Percentiles rank a stretch among this genome's conserved stretches.
These are phyloP conservation scores for Rehmannia glutinosa DNA, from an alignment of 257 asterid species.

Conservation along the genomic window DNA sequence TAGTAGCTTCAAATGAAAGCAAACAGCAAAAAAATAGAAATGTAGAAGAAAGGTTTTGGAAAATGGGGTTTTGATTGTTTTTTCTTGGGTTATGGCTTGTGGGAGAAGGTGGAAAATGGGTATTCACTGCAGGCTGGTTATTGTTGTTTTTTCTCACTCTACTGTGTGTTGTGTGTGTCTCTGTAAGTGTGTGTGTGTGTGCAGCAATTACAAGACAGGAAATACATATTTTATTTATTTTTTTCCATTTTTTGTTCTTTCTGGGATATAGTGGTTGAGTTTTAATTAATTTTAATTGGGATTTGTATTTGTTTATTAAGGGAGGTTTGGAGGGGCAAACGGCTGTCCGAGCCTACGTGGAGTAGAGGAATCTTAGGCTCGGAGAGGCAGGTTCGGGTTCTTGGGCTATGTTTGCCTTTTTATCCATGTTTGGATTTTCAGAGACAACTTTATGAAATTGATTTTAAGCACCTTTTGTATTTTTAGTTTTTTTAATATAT, in stretches of 20 bases:
- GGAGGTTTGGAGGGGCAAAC: slow-evolving; percentile 46
- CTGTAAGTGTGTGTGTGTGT: background rate
- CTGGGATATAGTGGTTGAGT: background rate
- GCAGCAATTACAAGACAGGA: slow-evolving; percentile 31
- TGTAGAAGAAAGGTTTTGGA: no score
- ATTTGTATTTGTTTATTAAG: slow-evolving; percentile 25
- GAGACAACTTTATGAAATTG: no score
- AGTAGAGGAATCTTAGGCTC: slow-evolving; percentile 25
- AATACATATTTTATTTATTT: slow-evolving; percentile 1
- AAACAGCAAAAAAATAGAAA: no score
- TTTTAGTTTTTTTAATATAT: no score
- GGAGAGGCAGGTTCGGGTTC: slow-evolving; percentile 24
- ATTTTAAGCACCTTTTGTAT: no score
- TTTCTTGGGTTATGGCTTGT: slow-evolving; percentile 20
- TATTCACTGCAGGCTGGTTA: slow-evolving; percentile 27
- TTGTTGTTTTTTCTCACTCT: slow-evolving; percentile 7
- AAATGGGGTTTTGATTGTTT: no score
- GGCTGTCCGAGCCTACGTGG: slow-evolving; percentile 87
- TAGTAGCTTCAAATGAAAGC: no score
- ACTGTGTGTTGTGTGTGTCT: slow-evolving; percentile 12
- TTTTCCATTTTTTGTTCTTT: background rate
- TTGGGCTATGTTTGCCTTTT: background rate
- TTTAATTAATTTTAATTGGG: background rate
- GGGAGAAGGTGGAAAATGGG: slow-evolving; percentile 28
- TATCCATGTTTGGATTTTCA: background rate